Percentiles rank a stretch among this genome's conserved stretches.
These are phyloP conservation scores for Penstemon barbatus DNA, from an alignment of 257 asterid genomes.

Conservation along the genomic window DNA sequence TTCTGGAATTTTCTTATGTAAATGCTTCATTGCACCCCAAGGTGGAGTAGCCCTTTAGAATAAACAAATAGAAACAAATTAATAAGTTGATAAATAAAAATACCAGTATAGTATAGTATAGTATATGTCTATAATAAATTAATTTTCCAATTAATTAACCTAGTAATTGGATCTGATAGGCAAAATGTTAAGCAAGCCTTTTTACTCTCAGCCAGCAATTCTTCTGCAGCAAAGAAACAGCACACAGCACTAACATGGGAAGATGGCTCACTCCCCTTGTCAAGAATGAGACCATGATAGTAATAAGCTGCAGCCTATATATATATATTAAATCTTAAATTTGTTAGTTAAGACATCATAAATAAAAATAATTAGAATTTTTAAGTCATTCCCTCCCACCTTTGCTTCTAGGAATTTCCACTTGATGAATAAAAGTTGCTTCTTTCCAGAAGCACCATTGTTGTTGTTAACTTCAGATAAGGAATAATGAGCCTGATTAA, in stretches of 20 bases:
- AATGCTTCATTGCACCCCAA: constrained; percentile 81
- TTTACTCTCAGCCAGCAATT: constrained; percentile 67
- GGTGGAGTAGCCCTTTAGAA: constrained; percentile 62
- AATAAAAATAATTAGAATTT: neutral
- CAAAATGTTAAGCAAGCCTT: constrained; percentile 76
- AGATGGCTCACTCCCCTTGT: constrained; percentile 66
- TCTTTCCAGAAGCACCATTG: constrained; percentile 40
- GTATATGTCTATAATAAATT: neutral
- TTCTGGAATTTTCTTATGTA: constrained; percentile 78
- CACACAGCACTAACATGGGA: constrained; percentile 59
- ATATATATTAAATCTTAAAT: neutral
- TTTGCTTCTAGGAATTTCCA: constrained; percentile 85
- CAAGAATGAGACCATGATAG: constrained; percentile 72
- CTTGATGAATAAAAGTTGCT: constrained; percentile 67
- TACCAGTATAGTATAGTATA: neutral
- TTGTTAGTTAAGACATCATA: neutral
- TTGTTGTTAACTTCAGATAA: constrained; percentile 38
- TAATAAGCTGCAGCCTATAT: constrained; percentile 79
- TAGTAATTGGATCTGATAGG: constrained; percentile 75
- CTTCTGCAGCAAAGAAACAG: constrained; percentile 77
- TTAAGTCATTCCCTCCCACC: constrained; percentile 39
- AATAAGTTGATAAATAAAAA: neutral
- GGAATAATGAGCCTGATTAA: constrained; percentile 57
- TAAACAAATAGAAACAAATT: neutral
- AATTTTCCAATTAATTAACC: constrained; percentile 35